Evolutionary conservation across 169 alveolate species (phyloP), one percentile per base, ranked within the genome.

Genomic region (Plasmodium chabaudi): DNA sequence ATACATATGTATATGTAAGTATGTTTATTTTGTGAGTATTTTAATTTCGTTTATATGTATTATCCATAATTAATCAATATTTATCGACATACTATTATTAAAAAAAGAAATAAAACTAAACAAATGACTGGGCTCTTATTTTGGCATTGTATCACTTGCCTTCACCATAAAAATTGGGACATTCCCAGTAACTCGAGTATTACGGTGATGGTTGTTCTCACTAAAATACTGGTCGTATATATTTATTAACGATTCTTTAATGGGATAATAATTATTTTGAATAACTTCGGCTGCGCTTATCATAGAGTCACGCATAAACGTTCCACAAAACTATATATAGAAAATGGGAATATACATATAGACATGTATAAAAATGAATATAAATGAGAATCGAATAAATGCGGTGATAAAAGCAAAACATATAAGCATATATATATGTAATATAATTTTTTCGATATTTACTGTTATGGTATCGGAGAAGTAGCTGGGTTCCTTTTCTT

Each of bases 201-300:
- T 77, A 56, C 46, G 49, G n/a, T 77, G 88, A 13, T 77, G 88
- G 1, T 67, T 47, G 15, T 9, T 57, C 10, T 77, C 88, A 56
- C 88, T 63, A 63, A 77, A 77, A 44, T 77, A 77, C n/a, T 60
- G 63, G 44, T 77, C 88, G 46, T 77, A 77, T 3, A 51, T 27
- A 17, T 64, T 77, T 68, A 77, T 17, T 13, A 77, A 17, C 23
- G 88, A 77, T 23, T 77, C 88, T 46, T 77, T 77, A 23, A 77
- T 77, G 6, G 88, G 88, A 27, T 77, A 77, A 19, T 77, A 77
- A 21, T 77, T 77, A 44, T 64, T 77, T 56, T 77, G 88, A 63
- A 77, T 21, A 19, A 69, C 49, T 56, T 77, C 88, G 7, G 77
- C 68, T 77, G 72, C 88, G 59, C 12, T 49, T 13, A 39, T 39